Evolutionary conservation across 805 yeast species (phyloP).

Genomic region (Wickerhamiella cacticola): DNA sequence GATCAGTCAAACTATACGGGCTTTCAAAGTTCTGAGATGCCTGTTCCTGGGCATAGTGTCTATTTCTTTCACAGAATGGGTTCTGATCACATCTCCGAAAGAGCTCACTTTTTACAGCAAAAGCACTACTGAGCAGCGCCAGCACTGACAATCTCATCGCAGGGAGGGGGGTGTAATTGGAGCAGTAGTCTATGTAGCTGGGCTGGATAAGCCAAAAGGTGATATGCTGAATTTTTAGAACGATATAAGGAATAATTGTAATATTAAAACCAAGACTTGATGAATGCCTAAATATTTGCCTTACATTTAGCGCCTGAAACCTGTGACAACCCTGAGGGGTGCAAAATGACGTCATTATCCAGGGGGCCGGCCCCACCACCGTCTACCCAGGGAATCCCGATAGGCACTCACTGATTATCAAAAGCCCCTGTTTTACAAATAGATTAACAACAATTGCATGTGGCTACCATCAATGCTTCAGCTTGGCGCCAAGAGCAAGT

Average conservation of each 20-base stretch:
- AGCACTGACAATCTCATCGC: slow-evolving; percentile 10
- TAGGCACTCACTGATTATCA: too few species aligned
- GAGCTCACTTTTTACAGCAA: slow-evolving; percentile 28
- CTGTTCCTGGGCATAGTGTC: slow-evolving; percentile 46
- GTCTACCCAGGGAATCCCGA: neutral
- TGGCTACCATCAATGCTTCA: too few species aligned
- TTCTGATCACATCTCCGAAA: slow-evolving; percentile 69
- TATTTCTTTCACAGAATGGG: slow-evolving; percentile 74
- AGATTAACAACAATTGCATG: too few species aligned
- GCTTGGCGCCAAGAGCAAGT: too few species aligned
- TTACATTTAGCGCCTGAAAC: too few species aligned
- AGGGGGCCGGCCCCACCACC: neutral
- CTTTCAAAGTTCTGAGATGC: slow-evolving; percentile 34
- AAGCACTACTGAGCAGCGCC: slow-evolving; percentile 12
- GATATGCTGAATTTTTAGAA: too few species aligned
- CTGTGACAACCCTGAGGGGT: neutral
- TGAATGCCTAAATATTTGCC: too few species aligned
- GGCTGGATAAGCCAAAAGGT: too few species aligned
- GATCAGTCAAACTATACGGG: slow-evolving; percentile 24
- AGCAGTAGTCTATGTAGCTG: too few species aligned
- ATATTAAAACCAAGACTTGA: too few species aligned
- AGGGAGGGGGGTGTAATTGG: neutral
- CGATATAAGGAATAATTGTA: too few species aligned
- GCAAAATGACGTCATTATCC: neutral
- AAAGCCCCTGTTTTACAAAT: too few species aligned